Evolutionary conservation across 805 yeast species (phyloP).

Genomic region (Vanderwaltozyma tropicalis): DNA sequence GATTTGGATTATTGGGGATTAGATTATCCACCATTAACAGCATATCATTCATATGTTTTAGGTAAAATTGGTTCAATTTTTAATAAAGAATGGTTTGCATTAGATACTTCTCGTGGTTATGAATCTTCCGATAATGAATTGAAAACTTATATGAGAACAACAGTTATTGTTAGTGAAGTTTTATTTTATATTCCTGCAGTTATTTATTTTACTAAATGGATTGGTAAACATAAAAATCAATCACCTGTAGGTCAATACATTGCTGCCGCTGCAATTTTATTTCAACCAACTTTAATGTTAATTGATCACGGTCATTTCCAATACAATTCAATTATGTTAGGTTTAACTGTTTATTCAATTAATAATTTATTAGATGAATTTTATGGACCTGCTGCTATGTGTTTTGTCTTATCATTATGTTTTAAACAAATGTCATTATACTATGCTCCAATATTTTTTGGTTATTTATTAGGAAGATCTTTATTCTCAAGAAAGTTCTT

Average conservation of each 20-base stretch:
- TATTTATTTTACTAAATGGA: constrained; percentile 55
- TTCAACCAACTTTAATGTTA: constrained; percentile 72
- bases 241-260: constrained; percentile 68
- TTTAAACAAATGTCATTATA: constrained; percentile 95
- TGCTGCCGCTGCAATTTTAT: constrained; percentile 66
- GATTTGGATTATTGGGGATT: constrained; percentile 92
- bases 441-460: constrained; percentile 82
- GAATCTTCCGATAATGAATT: constrained; percentile 46
- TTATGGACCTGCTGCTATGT: constrained; percentile 56
- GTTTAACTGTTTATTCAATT: constrained; percentile 61
- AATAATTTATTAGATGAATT: constrained; percentile 55
- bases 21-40: constrained; percentile 95
- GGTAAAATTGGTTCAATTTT: constrained; percentile 64
- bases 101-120: constrained; percentile 63
- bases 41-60: constrained; percentile 74
- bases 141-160: constrained; percentile 76
- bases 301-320: constrained; percentile 98
- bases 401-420: constrained; percentile 66
- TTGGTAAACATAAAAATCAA: constrained; percentile 48
- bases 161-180: constrained; percentile 68
- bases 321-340: constrained; percentile 89
- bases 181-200: constrained; percentile 72
- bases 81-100: constrained; percentile 63
- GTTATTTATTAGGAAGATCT: constrained; percentile 54
- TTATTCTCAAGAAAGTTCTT: constrained; percentile 31